Percentiles rank a stretch among this genome's conserved stretches.
These are phyloP conservation scores for Thozetella sp. DNA, from an alignment of 495 filamentous ascomycete genomes.

Conservation along the genomic window DNA sequence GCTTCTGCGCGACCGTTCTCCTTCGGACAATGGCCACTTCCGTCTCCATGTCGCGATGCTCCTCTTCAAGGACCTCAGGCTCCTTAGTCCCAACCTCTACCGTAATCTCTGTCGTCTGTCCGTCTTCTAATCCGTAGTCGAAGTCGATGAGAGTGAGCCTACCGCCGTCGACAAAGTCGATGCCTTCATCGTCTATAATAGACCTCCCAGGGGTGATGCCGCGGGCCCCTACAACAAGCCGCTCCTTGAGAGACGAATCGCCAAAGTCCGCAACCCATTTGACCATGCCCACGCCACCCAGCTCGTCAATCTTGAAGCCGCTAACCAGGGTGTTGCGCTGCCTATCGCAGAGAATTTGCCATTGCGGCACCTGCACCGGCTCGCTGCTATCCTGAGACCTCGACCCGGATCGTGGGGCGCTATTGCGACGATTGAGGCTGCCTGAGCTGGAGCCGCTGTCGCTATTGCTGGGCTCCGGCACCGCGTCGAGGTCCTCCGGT, in stretches of 20 bases:
- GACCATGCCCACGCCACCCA: slow-evolving; percentile 58
- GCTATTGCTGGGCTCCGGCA: slow-evolving; percentile 31
- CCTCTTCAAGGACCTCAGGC: slow-evolving; percentile 72
- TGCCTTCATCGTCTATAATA: slow-evolving; percentile 69
- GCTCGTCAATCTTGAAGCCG: slow-evolving; percentile 56
- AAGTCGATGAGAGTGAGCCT: slow-evolving; percentile 81
- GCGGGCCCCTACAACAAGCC: slow-evolving; percentile 74
- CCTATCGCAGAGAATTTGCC: slow-evolving; percentile 70
- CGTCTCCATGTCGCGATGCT: slow-evolving; percentile 73
- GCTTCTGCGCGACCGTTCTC: slow-evolving; percentile 66
- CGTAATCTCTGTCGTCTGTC: slow-evolving; percentile 53
- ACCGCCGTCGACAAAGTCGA: slow-evolving; percentile 79
- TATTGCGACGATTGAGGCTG: slow-evolving; percentile 37
- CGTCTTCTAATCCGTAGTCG: slow-evolving; percentile 58
- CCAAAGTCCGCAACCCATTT: slow-evolving; percentile 61
- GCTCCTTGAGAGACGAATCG: slow-evolving; percentile 48
- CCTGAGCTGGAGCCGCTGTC: slow-evolving; percentile 24
- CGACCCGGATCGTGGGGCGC: slow-evolving; percentile 33
- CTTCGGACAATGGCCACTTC: slow-evolving; percentile 82
- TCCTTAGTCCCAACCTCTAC: slow-evolving; percentile 76
- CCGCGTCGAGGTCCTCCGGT: slow-evolving; percentile 69
- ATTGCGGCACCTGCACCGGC: slow-evolving; percentile 55
- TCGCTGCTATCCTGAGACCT: slow-evolving; percentile 33
- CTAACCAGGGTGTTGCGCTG: slow-evolving; percentile 64
- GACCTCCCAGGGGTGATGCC: slow-evolving; percentile 65